Base-by-base conservation (phyloP, 768 basidiomycete genomes). In the Pisolithus orientalis region DNA sequence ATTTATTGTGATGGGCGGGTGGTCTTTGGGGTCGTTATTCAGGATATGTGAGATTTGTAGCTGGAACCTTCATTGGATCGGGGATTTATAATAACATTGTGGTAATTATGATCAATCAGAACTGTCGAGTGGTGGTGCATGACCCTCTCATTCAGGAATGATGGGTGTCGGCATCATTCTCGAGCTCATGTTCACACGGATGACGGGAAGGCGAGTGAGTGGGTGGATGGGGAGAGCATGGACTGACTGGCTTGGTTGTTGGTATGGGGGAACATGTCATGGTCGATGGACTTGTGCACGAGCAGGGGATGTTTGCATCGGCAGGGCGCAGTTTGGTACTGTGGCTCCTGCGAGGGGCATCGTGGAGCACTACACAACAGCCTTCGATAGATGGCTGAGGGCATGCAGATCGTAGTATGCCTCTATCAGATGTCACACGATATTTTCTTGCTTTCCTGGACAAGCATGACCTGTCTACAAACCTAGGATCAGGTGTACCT, bases 211-310 rank as follows among this genome's bases (percentile, higher is more conserved):
- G 38, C 67, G 66, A 47, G 75, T 79, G 7, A 60, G 65, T 28
- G 82, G 81, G 6, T 57, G 63, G 47, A 11, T 57, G 1, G 81
- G 82, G 2, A 65, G 71, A 61, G 37, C 75, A 6, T 85, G 83
- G 83, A 69, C 74, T n/a, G 3, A 55, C 65, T n/a, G 44, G 17
- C 54, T 1, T 83, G 79, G 79, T 50, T 77, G 3, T 17, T 80
- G 7, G 65, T 65, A 0, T 80, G 75, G 72, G 77, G 70, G 2
- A 68, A 72, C 50, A n/a, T n/a, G 54, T 76, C n/a, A 54, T 82
- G 39, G 64, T 76, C 10, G 79, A 82, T 43, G 77, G 25, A 34
- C 38, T 37, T 16, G 39, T 5, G 32, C 34, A n/a, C n/a, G 47
- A 31, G 47, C 11, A n/a, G 7, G 47, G 47, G 17, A 49, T 49